Base-by-base conservation (phyloP, 2,329 filamentous ascomycete species). In the Dactylellina parvicollis region DNA sequence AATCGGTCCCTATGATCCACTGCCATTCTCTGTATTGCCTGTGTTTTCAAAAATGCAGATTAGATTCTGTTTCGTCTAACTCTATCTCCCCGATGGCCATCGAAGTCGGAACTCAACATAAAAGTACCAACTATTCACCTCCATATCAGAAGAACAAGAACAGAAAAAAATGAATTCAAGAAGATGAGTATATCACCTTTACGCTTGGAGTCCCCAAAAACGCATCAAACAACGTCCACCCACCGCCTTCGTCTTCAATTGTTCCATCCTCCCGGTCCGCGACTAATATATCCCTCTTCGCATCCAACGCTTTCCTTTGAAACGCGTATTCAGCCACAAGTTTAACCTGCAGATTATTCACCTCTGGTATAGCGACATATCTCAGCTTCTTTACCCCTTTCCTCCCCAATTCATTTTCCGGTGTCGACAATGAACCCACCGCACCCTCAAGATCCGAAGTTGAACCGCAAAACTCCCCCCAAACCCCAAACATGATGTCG, bases 21-120 rank as follows among this genome's bases (percentile, higher is more conserved):
- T 5, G 56, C 46, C 65, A 69, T 69, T 16, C 54, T 24, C 14
- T 60, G 47, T 3, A 69, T 60, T n/a, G 64, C 42, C 64, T 69
- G 22, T 12, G 9, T 14, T 12, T 18, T 38, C 26, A 3, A 30
- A 16, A 40, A 26, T 40, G 42, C 12, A 22, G 2, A 10, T 24
- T 36, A 9, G 10, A 34, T 4, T 40, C 18, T 20, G n/a, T n/a
- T n/a, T n/a, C n/a, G n/a, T n/a, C n/a, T n/a, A n/a, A n/a, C n/a
- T n/a, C n/a, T n/a, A n/a, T n/a, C n/a, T n/a, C n/a, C n/a, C n/a
- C n/a, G n/a, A n/a, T n/a, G n/a, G n/a, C n/a, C n/a, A n/a, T n/a
- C n/a, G n/a, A n/a, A n/a, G n/a, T n/a, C n/a, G n/a, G n/a, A n/a
- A n/a, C n/a, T n/a, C n/a, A n/a, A n/a, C n/a, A n/a, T n/a, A n/a